Conservation (phyloP, 2,329 filamentous ascomycete genomes). For the Ustulina deusta region DNA sequence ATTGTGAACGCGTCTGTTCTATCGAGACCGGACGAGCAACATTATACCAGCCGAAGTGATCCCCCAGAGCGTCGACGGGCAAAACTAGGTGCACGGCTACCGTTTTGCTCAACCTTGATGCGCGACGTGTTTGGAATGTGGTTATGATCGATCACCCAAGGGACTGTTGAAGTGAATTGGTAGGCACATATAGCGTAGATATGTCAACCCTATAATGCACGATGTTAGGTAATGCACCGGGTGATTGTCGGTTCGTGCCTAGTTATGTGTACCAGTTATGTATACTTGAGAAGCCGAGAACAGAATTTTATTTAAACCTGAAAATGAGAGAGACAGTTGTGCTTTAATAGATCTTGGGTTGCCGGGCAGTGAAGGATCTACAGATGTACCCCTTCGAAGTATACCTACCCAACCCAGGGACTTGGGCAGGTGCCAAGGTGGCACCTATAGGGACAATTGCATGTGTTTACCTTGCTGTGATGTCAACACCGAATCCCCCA, state of each 20-base stretch:
- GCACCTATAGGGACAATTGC: too few relatives aligned
- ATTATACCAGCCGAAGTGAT: background rate
- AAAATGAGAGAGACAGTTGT: background rate
- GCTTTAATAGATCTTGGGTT: background rate
- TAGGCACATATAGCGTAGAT: too few relatives aligned
- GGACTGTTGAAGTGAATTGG: background rate
- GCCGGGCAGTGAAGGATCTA: background rate
- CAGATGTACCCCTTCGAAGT: background rate
- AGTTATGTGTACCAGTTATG: too few relatives aligned
- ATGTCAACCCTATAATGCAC: too few relatives aligned
- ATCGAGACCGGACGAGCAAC: background rate
- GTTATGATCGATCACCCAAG: background rate
- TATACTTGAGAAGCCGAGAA: background rate
- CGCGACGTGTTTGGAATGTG: slow-evolving; percentile 2
- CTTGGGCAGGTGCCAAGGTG: too few relatives aligned
- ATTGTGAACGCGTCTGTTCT: slow-evolving; percentile 11
- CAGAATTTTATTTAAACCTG: background rate
- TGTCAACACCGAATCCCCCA: slow-evolving; percentile 7
- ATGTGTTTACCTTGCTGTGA: slow-evolving; percentile 17
- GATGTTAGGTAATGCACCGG: background rate
- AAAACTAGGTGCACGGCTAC: background rate
- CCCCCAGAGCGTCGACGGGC: background rate
- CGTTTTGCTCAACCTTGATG: slow-evolving; percentile 4
- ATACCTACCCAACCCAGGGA: too few relatives aligned
- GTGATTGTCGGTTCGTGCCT: too few relatives aligned